Conservation (phyloP, 352 stramenopile species). For the Aphanomyces euteiches region DNA sequence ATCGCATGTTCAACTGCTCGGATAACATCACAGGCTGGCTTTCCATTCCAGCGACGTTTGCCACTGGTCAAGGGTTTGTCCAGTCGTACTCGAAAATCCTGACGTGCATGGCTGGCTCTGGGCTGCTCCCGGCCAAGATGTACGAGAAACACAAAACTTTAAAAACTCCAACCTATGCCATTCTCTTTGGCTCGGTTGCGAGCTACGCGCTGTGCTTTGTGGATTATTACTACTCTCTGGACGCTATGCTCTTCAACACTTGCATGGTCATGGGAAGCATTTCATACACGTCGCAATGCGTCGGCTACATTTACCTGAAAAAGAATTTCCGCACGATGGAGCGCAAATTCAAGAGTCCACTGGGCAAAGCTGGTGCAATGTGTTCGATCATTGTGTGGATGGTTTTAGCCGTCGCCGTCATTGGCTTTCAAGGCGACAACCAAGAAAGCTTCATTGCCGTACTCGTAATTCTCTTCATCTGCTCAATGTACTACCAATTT, state of each 20-base stretch:
- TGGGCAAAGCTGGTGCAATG: constrained; percentile 28
- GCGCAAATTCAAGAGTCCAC: constrained; percentile 31
- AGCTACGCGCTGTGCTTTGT: constrained; percentile 37
- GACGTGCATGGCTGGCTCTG: constrained; percentile 24
- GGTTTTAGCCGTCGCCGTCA: constrained; percentile 7
- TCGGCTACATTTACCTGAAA: constrained; percentile 21
- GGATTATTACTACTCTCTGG: constrained; percentile 27
- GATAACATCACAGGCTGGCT: constrained; percentile 22
- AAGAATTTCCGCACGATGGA: constrained; percentile 13
- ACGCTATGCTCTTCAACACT: constrained; percentile 35
- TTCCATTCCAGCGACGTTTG: constrained; percentile 31
- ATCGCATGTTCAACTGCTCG: constrained; percentile 15
- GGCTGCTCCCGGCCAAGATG: constrained; percentile 30
- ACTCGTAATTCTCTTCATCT: constrained; percentile 25
- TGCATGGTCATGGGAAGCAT: constrained; percentile 39
- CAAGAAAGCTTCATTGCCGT: constrained; percentile 28
- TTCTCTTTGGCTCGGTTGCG: constrained; percentile 32
- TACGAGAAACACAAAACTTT: constrained; percentile 31
- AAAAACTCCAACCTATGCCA: constrained; percentile 35
- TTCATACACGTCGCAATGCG: constrained; percentile 37
- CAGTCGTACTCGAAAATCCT: constrained; percentile 33
- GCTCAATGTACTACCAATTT: constrained; percentile 41
- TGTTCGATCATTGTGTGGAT: constrained; percentile 30
- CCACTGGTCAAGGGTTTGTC: constrained; percentile 28
- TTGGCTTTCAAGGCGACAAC: constrained; percentile 20